phyloP scores from a whole-genome alignment of 192 early-diverging fungal genomes.

The Backusella sp. region DNA sequence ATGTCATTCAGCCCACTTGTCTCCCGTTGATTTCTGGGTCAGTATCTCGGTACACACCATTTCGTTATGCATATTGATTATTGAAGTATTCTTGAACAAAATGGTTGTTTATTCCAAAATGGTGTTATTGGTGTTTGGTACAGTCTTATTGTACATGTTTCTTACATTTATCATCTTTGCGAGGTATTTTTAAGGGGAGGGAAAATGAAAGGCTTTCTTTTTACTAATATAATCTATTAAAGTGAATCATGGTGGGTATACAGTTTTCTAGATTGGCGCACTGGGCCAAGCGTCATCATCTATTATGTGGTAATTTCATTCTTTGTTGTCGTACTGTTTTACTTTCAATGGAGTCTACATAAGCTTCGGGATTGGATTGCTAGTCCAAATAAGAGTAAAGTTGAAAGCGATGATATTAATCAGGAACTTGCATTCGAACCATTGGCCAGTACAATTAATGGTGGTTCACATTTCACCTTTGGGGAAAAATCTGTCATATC shows the following conservation, averaged over 20 bases:
- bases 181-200: constrained; percentile 7
- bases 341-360: background rate
- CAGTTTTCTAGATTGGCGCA: constrained; percentile 6
- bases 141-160: constrained; percentile 29
- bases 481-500: background rate
- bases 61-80: constrained; percentile 33
- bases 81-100: constrained; percentile 29
- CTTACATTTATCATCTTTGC: constrained; percentile 28
- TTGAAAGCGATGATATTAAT: background rate
- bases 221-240: background rate
- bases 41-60: constrained; percentile 22
- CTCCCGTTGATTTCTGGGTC: constrained; percentile 22
- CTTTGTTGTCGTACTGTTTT: background rate
- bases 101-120: constrained; percentile 21
- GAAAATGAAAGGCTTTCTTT: background rate
- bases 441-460: background rate
- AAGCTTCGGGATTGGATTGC: background rate
- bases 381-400: background rate
- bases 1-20: background rate
- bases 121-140: constrained; percentile 16
- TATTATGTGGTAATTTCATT: background rate
- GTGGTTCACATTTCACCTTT: background rate
- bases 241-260: constrained; percentile 11
- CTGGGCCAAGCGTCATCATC: background rate
- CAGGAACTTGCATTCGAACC: background rate